These are phyloP conservation scores for Trichoderma cornu-damae DNA, from an alignment of 2,329 filamentous ascomycete genomes.

Conservation along the genomic window DNA sequence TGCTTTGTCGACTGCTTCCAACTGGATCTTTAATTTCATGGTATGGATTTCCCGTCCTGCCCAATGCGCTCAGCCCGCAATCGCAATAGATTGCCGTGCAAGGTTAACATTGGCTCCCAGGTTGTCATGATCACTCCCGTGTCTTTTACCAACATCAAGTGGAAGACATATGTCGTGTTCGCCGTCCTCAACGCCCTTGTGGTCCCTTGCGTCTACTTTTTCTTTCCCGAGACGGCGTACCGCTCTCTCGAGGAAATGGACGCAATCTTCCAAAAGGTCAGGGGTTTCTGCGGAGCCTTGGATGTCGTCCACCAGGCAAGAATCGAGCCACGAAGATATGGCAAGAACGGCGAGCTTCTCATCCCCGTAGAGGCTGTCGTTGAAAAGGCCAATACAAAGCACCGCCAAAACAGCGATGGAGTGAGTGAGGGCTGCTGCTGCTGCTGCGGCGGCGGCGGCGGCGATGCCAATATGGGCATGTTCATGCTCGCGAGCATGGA, in stretches of 20 bases:
- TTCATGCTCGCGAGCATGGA: slow-evolving; percentile 33
- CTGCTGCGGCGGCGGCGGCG: slow-evolving; percentile 20
- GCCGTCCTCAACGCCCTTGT: slow-evolving; percentile 60
- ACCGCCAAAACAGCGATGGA: slow-evolving; percentile 29
- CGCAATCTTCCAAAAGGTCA: slow-evolving; percentile 55
- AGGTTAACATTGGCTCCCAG: slow-evolving; percentile 19
- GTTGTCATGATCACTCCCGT: slow-evolving; percentile 60
- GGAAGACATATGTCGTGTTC: slow-evolving; percentile 62
- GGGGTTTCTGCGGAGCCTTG: slow-evolving; percentile 37
- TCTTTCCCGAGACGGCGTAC: slow-evolving; percentile 61
- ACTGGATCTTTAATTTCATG: slow-evolving; percentile 61
- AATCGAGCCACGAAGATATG: slow-evolving; percentile 51
- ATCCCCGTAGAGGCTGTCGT: slow-evolving; percentile 41
- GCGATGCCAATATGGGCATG: slow-evolving; percentile 25
- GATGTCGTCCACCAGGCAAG: slow-evolving; percentile 35
- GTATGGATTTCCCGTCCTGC: slow-evolving; percentile 23
- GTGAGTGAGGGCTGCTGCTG: slow-evolving; percentile 27
- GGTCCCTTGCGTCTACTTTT: slow-evolving; percentile 54
- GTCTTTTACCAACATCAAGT: slow-evolving; percentile 51
- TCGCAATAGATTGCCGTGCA: neutral
- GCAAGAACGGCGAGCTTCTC: slow-evolving; percentile 54
- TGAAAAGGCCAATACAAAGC: slow-evolving; percentile 32
- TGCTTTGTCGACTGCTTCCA: slow-evolving; percentile 49
- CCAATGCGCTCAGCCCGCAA: neutral
- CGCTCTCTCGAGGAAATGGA: slow-evolving; percentile 64